These are phyloP conservation scores for Notholithocarpus densiflorus DNA, from an alignment of 306 rosid genomes.

Conservation along the genomic window DNA sequence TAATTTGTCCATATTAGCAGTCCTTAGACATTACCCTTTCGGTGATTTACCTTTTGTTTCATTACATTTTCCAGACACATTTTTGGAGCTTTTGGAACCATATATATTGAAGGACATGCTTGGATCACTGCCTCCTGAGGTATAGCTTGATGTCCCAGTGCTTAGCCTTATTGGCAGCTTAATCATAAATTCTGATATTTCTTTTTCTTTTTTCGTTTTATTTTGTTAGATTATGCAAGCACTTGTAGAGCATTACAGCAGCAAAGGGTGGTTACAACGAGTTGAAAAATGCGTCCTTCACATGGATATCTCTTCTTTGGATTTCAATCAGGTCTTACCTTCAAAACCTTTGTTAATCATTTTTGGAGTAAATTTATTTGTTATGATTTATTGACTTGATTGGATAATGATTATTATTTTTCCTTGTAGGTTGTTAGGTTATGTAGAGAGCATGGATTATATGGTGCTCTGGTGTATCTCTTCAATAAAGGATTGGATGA, in stretches of 20 bases:
- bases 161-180: constrained; percentile 23
- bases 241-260: constrained; percentile 89
- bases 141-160: constrained; percentile 33
- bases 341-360: no score
- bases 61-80: constrained; percentile 55
- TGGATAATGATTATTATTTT: no score
- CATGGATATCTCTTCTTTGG: constrained; percentile 41
- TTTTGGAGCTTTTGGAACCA: constrained; percentile 98
- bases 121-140: constrained; percentile 99
- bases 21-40: background rate
- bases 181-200: constrained; percentile 9
- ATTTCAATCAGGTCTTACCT: no score
- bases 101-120: constrained; percentile 95
- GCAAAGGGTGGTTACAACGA: constrained; percentile 85
- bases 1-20: background rate
- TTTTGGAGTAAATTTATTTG: no score
- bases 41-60: constrained; percentile 2
- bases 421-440: constrained; percentile 57
- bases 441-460: constrained; percentile 91
- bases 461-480: constrained; percentile 88
- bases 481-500: constrained; percentile 95
- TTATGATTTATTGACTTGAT: no score
- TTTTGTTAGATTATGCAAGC: constrained; percentile 89
- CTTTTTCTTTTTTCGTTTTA: background rate
- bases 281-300: constrained; percentile 99